Evolutionary conservation across 2,329 filamentous ascomycete genomes (phyloP).

Genomic region (Chaetomium globosum): DNA sequence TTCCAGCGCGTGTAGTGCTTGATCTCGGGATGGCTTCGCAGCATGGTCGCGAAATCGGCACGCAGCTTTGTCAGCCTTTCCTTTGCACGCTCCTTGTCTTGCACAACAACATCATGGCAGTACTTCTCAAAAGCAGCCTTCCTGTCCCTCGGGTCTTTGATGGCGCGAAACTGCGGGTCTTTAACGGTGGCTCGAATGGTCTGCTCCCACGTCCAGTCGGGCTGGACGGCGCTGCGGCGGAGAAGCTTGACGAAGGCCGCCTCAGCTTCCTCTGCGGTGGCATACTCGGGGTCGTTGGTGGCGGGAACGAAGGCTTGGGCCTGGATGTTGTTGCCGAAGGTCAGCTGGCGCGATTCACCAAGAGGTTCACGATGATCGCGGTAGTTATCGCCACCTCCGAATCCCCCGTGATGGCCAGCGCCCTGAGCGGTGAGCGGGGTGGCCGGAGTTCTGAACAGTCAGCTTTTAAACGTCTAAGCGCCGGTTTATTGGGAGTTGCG

Average conservation of each 20-base stretch:
- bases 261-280: constrained; percentile 83
- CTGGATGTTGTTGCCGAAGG: constrained; percentile 58
- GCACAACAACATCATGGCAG: constrained; percentile 81
- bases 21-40: constrained; percentile 94
- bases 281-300: constrained; percentile 75
- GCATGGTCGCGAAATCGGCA: constrained; percentile 92
- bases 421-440: constrained; percentile 49
- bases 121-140: constrained; percentile 94
- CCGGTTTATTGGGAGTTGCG: not conserved
- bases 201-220: constrained; percentile 92
- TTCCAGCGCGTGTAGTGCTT: constrained; percentile 97
- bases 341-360: constrained; percentile 61
- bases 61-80: constrained; percentile 90
- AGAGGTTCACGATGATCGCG: constrained; percentile 44
- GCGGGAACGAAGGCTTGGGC: constrained; percentile 64
- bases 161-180: constrained; percentile 87
- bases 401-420: constrained; percentile 28
- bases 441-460: constrained; percentile 35
- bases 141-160: constrained; percentile 89
- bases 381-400: constrained; percentile 30
- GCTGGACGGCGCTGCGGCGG: constrained; percentile 79
- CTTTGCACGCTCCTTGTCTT: constrained; percentile 93
- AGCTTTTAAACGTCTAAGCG: constrained; percentile 25
- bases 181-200: constrained; percentile 82
- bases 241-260: constrained; percentile 90